Evolutionary conservation across 768 basidiomycete species (phyloP), one percentile per base, ranked within the genome.

Genomic region (Phylloporus sp.): DNA sequence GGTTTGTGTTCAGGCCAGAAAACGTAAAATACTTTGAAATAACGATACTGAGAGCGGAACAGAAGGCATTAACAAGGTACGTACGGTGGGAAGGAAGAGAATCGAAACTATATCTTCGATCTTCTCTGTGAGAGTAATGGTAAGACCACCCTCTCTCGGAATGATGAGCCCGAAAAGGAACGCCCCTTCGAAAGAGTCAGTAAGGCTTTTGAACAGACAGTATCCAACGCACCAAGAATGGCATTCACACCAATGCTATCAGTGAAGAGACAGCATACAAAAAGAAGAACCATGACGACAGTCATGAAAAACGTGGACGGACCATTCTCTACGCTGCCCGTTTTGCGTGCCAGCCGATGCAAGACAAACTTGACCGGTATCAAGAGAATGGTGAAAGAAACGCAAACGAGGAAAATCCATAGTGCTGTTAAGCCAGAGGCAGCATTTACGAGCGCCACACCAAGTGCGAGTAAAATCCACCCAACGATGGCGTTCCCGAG

Each of bases 281-380:
- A 94, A 15, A 92, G 72, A 9, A 91, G 67, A 12, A 95, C 68
- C 50, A 95, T 85, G 18, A 84, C 85, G 1, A 81, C 67, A 0
- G 91, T 91, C 89, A 97, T 94, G 70, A 94, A 93, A 56, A 86
- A 80, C 55, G 92, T 85, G 0, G 91, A 85, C 0, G 95, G 95
- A 0, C 88, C 89, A 42, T 81, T 85, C 56, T 93, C 86, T 27
- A 72, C 81, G 27, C 88, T 90, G 0, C 93, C 91, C 0, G 91
- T 92, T 49, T 76, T 76, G 39, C 78, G 74, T 1, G 89, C 91
- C 12, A 94, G 67, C 86, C 85, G 91, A 31, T 68, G 68, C 50
- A 97, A 76, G 0, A 68, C 76, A 28, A 72, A 68, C 59, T 78
- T 85, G 45, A 84, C 79, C 0, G 86, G 80, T 57, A 88, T 80